Percentiles rank a stretch among this genome's conserved stretches.
phyloP scores from a whole-genome alignment of 306 rosid genomes.

The Quercus rubra region DNA sequence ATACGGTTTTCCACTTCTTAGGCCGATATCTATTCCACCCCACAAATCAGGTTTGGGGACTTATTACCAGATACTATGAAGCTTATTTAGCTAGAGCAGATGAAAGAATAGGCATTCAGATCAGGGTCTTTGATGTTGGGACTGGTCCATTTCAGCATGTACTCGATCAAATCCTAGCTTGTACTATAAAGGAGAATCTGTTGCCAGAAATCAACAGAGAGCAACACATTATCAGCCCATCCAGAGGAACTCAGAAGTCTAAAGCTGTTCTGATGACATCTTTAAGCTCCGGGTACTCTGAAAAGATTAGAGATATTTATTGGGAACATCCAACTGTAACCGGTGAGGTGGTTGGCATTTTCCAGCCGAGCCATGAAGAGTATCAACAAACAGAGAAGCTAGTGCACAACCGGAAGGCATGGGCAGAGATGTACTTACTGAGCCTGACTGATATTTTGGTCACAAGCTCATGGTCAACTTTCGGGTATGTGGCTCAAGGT shows the following conservation, averaged over 20 bases:
- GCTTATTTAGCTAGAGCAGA: constrained; percentile 61
- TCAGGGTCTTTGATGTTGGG: constrained; percentile 57
- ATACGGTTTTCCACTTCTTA: constrained; percentile 66
- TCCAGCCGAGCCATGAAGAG: constrained; percentile 77
- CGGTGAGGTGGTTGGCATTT: constrained; percentile 54
- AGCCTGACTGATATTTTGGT: constrained; percentile 60
- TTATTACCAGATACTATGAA: constrained; percentile 54
- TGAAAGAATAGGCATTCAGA: constrained; percentile 74
- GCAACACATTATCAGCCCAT: constrained; percentile 18
- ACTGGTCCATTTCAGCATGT: constrained; percentile 68
- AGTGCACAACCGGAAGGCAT: constrained; percentile 63
- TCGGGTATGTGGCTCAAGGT: constrained; percentile 78
- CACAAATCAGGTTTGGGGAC: constrained; percentile 66
- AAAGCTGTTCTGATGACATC: constrained; percentile 66
- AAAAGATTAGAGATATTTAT: constrained; percentile 52
- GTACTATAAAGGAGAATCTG: constrained; percentile 46
- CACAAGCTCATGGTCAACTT: constrained; percentile 78
- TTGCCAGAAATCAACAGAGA: constrained; percentile 46
- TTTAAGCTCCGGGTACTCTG: constrained; percentile 58
- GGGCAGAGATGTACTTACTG: constrained; percentile 67
- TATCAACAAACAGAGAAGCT: constrained; percentile 67
- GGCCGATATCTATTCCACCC: constrained; percentile 77
- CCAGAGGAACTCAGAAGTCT: constrained; percentile 32
- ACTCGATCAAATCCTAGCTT: constrained; percentile 63
- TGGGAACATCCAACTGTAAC: constrained; percentile 68